These are phyloP conservation scores for Chamaecrista fasciculata DNA, from an alignment of 306 rosid species.

Conservation along the genomic window DNA sequence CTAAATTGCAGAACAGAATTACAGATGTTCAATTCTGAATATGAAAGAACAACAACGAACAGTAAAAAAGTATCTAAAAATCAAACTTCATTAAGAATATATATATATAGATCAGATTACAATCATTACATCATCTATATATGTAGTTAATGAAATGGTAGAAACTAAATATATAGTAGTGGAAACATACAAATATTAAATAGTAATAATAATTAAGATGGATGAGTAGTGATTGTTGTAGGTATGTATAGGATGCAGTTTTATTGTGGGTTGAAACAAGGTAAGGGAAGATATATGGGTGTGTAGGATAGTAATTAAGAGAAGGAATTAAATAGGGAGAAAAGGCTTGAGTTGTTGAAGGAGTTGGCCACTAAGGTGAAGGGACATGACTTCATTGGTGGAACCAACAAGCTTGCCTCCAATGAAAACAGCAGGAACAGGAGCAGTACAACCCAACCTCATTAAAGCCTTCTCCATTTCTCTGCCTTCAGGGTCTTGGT, in stretches of 20 bases:
- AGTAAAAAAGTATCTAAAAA: constrained; percentile 25
- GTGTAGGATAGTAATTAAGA: no score
- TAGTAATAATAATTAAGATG: not conserved
- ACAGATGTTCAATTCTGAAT: no score
- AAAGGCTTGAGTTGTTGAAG: constrained; percentile 50
- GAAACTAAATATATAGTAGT: constrained; percentile 35
- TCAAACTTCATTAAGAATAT: constrained; percentile 55
- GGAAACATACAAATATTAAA: constrained; percentile 34
- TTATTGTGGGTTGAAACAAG: constrained; percentile 49
- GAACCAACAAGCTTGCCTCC: constrained; percentile 90
- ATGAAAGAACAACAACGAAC: no score
- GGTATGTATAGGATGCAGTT: constrained; percentile 39
- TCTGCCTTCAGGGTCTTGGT: constrained; percentile 74
- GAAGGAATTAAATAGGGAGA: no score
- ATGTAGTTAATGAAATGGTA: constrained; percentile 60
- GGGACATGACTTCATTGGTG: constrained; percentile 98
- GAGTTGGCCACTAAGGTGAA: constrained; percentile 76
- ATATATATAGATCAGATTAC: constrained; percentile 44
- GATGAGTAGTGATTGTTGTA: constrained; percentile 31
- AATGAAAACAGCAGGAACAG: constrained; percentile 92
- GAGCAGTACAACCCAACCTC: constrained; percentile 66
- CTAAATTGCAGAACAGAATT: no score
- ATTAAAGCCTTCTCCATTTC: constrained; percentile 85
- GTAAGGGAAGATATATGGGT: no score
- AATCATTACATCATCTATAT: constrained; percentile 22